These are phyloP conservation scores for Colletotrichum limetticola DNA, from an alignment of 2,329 filamentous ascomycete genomes.

Conservation along the genomic window DNA sequence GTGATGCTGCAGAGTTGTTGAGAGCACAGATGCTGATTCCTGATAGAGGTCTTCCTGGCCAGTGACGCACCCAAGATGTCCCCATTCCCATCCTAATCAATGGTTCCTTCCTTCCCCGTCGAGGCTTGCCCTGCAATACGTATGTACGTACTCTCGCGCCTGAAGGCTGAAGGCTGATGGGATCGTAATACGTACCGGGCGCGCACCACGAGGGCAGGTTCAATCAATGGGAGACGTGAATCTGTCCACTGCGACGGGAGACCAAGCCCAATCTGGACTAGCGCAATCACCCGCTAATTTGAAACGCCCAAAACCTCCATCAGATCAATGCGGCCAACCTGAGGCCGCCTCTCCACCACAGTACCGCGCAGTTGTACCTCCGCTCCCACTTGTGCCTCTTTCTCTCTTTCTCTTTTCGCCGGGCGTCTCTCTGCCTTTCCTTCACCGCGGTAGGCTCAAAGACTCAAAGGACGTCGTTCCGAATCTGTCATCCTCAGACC, in stretches of 20 bases:
- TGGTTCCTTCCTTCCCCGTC: not conserved
- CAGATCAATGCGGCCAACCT: constrained; percentile 33
- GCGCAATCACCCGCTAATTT: constrained; percentile 33
- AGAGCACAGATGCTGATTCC: not conserved
- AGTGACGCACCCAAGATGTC: not conserved
- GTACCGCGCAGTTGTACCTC: not conserved
- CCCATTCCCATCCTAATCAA: not conserved
- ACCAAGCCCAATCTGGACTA: constrained; percentile 26
- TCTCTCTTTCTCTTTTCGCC: not conserved
- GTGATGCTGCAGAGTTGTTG: no score
- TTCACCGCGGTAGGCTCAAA: not conserved
- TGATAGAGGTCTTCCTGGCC: not conserved
- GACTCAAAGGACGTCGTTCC: not conserved
- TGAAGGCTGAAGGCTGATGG: not conserved
- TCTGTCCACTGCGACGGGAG: constrained; percentile 25
- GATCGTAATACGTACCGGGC: not conserved
- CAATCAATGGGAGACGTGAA: constrained; percentile 35
- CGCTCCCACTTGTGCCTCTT: not conserved
- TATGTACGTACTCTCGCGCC: not conserved
- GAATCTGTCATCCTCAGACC: not conserved
- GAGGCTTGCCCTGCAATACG: not conserved
- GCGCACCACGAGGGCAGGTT: constrained; percentile 19
- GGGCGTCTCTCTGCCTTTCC: not conserved
- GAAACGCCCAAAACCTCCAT: constrained; percentile 38
- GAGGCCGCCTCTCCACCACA: not conserved